Conservation (phyloP, 352 stramenopile genomes). For the Pythium phragmitis region DNA sequence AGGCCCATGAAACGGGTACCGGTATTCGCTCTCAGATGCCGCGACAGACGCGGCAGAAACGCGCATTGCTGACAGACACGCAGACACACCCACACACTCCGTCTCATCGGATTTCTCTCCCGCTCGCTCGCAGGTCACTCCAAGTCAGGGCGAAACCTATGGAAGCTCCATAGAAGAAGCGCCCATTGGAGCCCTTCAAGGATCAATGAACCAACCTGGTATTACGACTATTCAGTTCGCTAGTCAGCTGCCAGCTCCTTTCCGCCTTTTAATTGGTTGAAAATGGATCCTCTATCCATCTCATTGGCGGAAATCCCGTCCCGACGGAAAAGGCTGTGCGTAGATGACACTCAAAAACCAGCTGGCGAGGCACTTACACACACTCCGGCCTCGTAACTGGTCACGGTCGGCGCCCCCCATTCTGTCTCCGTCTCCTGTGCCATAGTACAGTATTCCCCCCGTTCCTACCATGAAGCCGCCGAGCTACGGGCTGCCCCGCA, state of each 20-base stretch:
- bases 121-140: too few species aligned
- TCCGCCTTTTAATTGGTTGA: conserved; percentile 8
- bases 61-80: too few species aligned
- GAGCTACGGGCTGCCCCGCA: conserved; percentile 6
- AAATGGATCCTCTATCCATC: not conserved
- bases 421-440: not conserved
- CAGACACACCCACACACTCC: too few species aligned
- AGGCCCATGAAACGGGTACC: too few species aligned
- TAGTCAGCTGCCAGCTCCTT: conserved; percentile 7
- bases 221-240: conserved; percentile 16
- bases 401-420: not conserved
- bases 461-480: conserved; percentile 10
- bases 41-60: not conserved
- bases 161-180: too few species aligned
- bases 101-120: too few species aligned
- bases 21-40: too few species aligned
- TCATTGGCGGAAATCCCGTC: not conserved
- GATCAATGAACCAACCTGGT: not conserved
- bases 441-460: not conserved
- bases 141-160: too few species aligned
- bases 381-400: not conserved
- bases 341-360: not conserved
- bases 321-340: not conserved
- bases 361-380: not conserved
- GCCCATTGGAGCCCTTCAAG: not conserved